phyloP scores from a whole-genome alignment of 169 alveolate genomes.

The Fabrea salina region DNA sequence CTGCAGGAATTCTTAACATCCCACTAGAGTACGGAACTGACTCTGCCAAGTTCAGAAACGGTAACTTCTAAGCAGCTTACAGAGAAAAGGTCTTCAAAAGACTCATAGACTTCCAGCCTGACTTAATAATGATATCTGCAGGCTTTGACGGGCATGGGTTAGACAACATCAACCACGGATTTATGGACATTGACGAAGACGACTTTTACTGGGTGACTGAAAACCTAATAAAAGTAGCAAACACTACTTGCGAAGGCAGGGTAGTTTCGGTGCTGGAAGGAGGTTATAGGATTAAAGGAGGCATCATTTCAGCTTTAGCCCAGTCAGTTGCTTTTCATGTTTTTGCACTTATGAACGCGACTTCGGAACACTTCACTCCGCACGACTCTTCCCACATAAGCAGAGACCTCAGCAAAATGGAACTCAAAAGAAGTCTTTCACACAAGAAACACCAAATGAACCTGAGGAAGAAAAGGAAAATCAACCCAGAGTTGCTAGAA shows the following conservation, averaged over 20 bases:
- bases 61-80: conserved; percentile 16
- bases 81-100: conserved; percentile 82
- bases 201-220: conserved; percentile 95
- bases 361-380: not conserved
- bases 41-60: conserved; percentile 36
- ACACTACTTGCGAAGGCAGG: conserved; percentile 90
- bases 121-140: conserved; percentile 92
- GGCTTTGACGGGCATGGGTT: conserved; percentile 98
- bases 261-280: conserved; percentile 97
- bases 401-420: conserved; percentile 1
- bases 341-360: conserved; percentile 52
- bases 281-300: conserved; percentile 95
- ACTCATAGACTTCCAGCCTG: conserved; percentile 91
- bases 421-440: not conserved
- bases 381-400: not conserved
- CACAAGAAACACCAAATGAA: not conserved
- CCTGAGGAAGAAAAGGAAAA: not conserved
- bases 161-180: conserved; percentile 91
- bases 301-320: conserved; percentile 92
- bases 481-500: not conserved
- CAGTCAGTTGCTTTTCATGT: conserved; percentile 92
- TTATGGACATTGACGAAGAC: conserved; percentile 85
- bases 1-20: conserved; percentile 74
- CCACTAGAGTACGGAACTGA: conserved; percentile 54
- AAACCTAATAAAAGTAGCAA: conserved; percentile 90